Evolutionary conservation across 2,329 filamentous ascomycete genomes (phyloP), one percentile per base, ranked within the genome.

Genomic region (Cladophialophora carrionii): DNA sequence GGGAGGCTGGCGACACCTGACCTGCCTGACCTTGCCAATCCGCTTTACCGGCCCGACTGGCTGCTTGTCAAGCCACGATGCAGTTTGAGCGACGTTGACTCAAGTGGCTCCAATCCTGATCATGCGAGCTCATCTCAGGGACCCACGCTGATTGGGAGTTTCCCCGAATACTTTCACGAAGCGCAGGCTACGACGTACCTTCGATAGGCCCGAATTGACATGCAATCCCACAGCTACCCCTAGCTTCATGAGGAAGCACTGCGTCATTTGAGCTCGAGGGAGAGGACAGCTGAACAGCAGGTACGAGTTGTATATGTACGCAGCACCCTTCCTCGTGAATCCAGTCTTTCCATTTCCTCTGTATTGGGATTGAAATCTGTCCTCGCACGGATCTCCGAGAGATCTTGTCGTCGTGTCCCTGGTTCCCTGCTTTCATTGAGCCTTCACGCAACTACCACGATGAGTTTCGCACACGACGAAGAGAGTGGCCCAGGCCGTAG

Each of bases 401-500:
- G 51, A 43, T 17, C 41, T 34, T 31, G 17, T 52, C 24, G 7
- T 34, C 12, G 54, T 46, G 46, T 46, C 17, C 29, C 32, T 58
- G 2, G 12, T 43, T 24, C n/a, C 32, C 32, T 22, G 2, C 37
- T 43, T 46, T 31, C 4, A 20, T 57, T 32, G 14, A 46, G 24
- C 32, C 49, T 55, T 14, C 24, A 17, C 9, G 54, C 29, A 34
- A 20, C 37, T 29, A 24, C 32, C 41, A 66, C 32, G 43, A 71
- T 70, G 70, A 70, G 57, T 52, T 66, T 61, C 62, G 48, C 54
- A 29, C 63, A 70, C 52, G 69, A 71, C 24, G 68, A 67, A 57
- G 70, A 71, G 62, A 37, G 59, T 29, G 69, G 69, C 57, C n/a
- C 51, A 37, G 65, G 65, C 31, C 66, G 64, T 46, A 31, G 62